A percentile compares a stretch with the other conserved stretches of the same genome.
Evolutionary conservation across 352 stramenopile species (phyloP).

Genomic region (Globisporangium nodosum): DNA sequence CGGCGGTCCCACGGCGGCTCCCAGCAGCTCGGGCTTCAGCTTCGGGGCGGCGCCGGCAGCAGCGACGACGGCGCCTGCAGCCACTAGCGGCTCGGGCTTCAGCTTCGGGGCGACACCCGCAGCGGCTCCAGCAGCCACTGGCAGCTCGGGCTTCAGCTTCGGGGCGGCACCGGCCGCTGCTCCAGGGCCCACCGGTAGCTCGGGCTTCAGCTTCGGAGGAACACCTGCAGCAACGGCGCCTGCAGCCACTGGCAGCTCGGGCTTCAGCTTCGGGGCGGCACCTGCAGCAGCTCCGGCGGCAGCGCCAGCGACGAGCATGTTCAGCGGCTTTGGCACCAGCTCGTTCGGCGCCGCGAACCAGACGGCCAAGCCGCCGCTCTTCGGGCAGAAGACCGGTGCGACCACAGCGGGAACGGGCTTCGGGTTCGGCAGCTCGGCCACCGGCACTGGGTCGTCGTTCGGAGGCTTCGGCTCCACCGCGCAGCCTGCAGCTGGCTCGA

Average conservation of each 20-base stretch:
- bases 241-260: background rate
- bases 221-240: background rate
- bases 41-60: no score
- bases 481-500: background rate
- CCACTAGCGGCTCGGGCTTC: conserved; percentile 4
- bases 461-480: conserved; percentile 24
- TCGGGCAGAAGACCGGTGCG: conserved; percentile 28
- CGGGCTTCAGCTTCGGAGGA: conserved; percentile 9
- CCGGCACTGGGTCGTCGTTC: conserved; percentile 17
- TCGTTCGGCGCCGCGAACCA: conserved; percentile 13
- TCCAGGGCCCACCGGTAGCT: background rate
- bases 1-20: no score
- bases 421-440: conserved; percentile 17
- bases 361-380: conserved; percentile 41
- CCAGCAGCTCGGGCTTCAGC: no score
- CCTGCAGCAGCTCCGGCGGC: conserved; percentile 1
- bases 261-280: conserved; percentile 14
- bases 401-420: conserved; percentile 28
- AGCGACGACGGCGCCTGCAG: no score
- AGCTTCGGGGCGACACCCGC: conserved; percentile 15
- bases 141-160: conserved; percentile 17
- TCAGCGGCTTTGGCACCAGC: conserved; percentile 15
- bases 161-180: conserved; percentile 3
- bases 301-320: conserved; percentile 1
- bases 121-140: background rate